Percentiles rank a stretch among this genome's conserved stretches.
phyloP scores from a whole-genome alignment of 306 rosid species.

The Nissolia schottii region DNA sequence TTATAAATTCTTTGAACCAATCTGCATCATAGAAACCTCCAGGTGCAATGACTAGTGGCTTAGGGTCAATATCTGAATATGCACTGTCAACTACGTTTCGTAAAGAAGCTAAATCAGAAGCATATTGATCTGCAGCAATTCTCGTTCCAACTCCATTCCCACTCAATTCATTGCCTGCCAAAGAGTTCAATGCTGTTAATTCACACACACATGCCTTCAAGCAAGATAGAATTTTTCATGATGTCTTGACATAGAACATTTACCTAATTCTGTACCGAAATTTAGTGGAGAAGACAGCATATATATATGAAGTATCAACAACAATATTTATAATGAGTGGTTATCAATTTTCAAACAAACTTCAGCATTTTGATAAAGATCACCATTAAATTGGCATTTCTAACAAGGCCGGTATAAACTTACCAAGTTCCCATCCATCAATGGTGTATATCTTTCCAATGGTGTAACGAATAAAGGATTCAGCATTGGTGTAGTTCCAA shows the following conservation, averaged over 20 bases:
- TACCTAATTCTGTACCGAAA: not conserved
- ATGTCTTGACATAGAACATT: not conserved
- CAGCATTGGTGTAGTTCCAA: constrained; percentile 75
- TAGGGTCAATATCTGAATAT: constrained; percentile 42
- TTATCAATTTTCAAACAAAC: not conserved
- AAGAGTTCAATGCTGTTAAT: not conserved
- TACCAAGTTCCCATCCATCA: constrained; percentile 97
- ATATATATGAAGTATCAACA: not conserved
- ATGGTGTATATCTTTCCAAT: constrained; percentile 56
- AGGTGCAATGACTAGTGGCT: constrained; percentile 82
- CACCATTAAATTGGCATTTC: not conserved
- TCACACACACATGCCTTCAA: not conserved
- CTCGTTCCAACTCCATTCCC: constrained; percentile 85
- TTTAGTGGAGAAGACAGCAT: not conserved
- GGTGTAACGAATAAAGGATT: constrained; percentile 69
- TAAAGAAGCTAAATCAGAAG: constrained; percentile 53
- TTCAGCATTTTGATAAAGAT: constrained; percentile 5
- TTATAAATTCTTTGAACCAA: constrained; percentile 70
- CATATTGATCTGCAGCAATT: constrained; percentile 70
- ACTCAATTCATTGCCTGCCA: constrained; percentile 77
- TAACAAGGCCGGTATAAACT: constrained; percentile 7
- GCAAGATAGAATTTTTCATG: not conserved
- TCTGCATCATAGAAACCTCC: constrained; percentile 83
- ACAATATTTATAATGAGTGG: not conserved
- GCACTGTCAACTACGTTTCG: constrained; percentile 39